Percentiles rank a stretch among this genome's conserved stretches.
These are phyloP conservation scores for Phellopilus nigrolimitatus DNA, from an alignment of 1,284 basidiomycete species.

Conservation along the genomic window DNA sequence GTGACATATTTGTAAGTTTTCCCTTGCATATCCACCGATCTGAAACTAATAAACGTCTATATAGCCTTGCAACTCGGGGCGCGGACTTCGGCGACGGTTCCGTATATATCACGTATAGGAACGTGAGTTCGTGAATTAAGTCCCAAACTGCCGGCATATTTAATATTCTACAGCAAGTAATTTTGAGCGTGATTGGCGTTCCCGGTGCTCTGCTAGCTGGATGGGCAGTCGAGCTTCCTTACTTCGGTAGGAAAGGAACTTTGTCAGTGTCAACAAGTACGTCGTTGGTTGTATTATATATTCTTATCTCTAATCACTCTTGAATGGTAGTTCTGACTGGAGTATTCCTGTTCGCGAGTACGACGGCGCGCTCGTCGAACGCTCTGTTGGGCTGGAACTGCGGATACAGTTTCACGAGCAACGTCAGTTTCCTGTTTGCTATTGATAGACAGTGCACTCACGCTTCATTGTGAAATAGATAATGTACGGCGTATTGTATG, in stretches of 20 bases:
- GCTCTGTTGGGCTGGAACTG: slow-evolving; percentile 68
- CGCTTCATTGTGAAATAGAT: slow-evolving; percentile 33
- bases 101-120: slow-evolving; percentile 61
- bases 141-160: slow-evolving; percentile 4
- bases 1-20: slow-evolving; percentile 53
- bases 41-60: neutral
- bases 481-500: slow-evolving; percentile 77
- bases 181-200: slow-evolving; percentile 62
- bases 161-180: slow-evolving; percentile 45
- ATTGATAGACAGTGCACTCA: no score
- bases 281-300: slow-evolving; percentile 23
- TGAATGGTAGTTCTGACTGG: slow-evolving; percentile 53
- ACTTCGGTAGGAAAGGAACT: slow-evolving; percentile 58
- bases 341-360: slow-evolving; percentile 65
- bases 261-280: slow-evolving; percentile 53
- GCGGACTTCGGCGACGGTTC: slow-evolving; percentile 59
- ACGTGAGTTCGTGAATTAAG: slow-evolving; percentile 38
- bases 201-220: slow-evolving; percentile 62
- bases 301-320: slow-evolving; percentile 26
- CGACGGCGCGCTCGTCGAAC: slow-evolving; percentile 61
- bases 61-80: slow-evolving; percentile 54
- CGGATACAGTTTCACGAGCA: slow-evolving; percentile 58
- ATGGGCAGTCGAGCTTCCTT: slow-evolving; percentile 54
- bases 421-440: slow-evolving; percentile 39
- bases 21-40: neutral